Evolutionary conservation across 2,329 filamentous ascomycete species (phyloP).

Genomic region (Hirsutella thompsonii): DNA sequence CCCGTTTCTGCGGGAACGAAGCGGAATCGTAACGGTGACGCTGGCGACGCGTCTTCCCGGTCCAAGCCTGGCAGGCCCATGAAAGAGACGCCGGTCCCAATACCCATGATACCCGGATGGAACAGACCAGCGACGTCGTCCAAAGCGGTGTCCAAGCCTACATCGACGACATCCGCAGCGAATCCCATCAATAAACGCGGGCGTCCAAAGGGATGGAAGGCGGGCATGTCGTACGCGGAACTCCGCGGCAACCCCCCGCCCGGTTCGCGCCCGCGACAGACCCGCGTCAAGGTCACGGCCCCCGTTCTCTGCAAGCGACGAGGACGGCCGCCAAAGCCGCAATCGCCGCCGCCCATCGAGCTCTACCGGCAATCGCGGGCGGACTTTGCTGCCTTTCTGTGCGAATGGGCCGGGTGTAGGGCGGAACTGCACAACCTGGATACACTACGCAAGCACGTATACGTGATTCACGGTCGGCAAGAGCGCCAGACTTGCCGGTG

Average conservation of each 20-base stretch:
- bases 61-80: neutral
- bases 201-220: constrained; percentile 33
- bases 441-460: constrained; percentile 42
- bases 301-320: constrained; percentile 21
- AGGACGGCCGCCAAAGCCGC: constrained; percentile 27
- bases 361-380: constrained; percentile 28
- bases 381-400: constrained; percentile 38
- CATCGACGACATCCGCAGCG: neutral
- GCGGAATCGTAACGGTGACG: constrained; percentile 1
- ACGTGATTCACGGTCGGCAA: constrained; percentile 29
- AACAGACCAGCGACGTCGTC: neutral
- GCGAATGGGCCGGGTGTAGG: constrained; percentile 46
- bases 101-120: constrained; percentile 1
- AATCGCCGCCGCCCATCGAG: constrained; percentile 23
- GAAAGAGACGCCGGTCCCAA: constrained; percentile 7
- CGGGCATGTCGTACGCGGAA: constrained; percentile 16
- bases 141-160: too few relatives aligned
- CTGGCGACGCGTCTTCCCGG: constrained; percentile 9
- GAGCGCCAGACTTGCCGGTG: constrained; percentile 13
- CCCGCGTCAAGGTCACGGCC: constrained; percentile 14
- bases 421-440: constrained; percentile 51
- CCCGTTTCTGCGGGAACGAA: constrained; percentile 2
- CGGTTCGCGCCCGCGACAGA: constrained; percentile 6
- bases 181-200: constrained; percentile 16
- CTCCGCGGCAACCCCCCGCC: constrained; percentile 7